phyloP scores from a whole-genome alignment of 805 yeast species.

The Saccharomycopsis javanensis region DNA sequence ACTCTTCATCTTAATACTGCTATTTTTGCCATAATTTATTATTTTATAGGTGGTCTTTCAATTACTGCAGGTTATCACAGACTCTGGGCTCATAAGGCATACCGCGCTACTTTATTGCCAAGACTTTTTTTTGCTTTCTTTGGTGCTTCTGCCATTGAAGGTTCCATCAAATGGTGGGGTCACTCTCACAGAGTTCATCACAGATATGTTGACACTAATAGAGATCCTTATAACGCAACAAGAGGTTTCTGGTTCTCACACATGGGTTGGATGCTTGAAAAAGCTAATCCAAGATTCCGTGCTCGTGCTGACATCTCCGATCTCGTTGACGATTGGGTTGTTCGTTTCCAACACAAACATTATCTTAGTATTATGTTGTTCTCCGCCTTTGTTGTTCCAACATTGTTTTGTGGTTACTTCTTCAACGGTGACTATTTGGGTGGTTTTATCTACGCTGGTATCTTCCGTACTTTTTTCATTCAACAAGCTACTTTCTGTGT shows the following conservation, averaged over 20 bases:
- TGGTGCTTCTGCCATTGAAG: constrained; percentile 78
- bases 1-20: constrained; percentile 42
- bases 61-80: constrained; percentile 83
- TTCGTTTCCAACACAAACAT: constrained; percentile 73
- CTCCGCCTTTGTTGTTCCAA: constrained; percentile 55
- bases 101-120: constrained; percentile 50
- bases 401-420: constrained; percentile 41
- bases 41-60: constrained; percentile 56
- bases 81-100: constrained; percentile 69
- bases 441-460: constrained; percentile 70
- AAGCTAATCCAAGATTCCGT: constrained; percentile 72
- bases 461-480: constrained; percentile 55
- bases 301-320: constrained; percentile 79
- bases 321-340: constrained; percentile 69
- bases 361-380: constrained; percentile 53
- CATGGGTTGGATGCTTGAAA: constrained; percentile 76
- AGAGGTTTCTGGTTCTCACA: constrained; percentile 77
- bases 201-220: constrained; percentile 71
- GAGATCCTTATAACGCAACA: constrained; percentile 85
- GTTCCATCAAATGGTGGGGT: constrained; percentile 85
- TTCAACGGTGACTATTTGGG: constrained; percentile 53
- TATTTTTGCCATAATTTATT: constrained; percentile 40
- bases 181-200: constrained; percentile 81
- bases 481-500: constrained; percentile 86
- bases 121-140: constrained; percentile 60